Evolutionary conservation across 306 rosid genomes (phyloP).

Genomic region (Fragaria ananassa): DNA sequence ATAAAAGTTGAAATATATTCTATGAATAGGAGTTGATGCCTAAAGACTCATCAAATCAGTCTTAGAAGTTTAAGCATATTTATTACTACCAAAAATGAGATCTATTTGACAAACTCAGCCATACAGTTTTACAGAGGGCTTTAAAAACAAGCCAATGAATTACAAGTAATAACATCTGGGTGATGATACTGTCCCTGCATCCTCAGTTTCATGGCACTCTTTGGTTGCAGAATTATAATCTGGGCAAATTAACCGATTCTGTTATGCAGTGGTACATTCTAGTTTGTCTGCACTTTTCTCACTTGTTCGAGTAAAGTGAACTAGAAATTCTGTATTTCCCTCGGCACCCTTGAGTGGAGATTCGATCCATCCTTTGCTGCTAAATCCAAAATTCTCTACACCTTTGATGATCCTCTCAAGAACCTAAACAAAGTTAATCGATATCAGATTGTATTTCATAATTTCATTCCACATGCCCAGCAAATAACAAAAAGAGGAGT

Average conservation of each 20-base stretch:
- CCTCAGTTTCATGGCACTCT: neutral
- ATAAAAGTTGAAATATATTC: neutral
- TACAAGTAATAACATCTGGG: neutral
- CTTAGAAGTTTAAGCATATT: neutral
- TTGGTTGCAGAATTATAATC: neutral
- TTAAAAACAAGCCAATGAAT: neutral
- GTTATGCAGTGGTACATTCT: neutral
- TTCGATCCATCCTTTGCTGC: slow-evolving; percentile 74
- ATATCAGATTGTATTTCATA: neutral
- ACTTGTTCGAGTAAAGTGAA: slow-evolving; percentile 48
- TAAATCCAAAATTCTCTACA: slow-evolving; percentile 74
- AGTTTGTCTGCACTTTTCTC: slow-evolving; percentile 2
- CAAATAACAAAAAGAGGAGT: neutral
- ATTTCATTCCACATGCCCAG: neutral
- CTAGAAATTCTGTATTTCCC: slow-evolving; percentile 92
- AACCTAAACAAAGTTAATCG: slow-evolving; percentile 43
- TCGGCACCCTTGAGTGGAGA: slow-evolving; percentile 94
- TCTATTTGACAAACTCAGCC: neutral
- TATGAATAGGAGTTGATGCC: neutral
- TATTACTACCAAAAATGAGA: neutral
- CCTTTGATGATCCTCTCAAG: slow-evolving; percentile 79
- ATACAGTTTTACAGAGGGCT: neutral
- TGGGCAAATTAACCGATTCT: neutral
- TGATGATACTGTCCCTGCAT: neutral
- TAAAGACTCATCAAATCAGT: neutral